These are phyloP conservation scores for Astragalus membranaceus DNA, from an alignment of 306 rosid species.

Conservation along the genomic window DNA sequence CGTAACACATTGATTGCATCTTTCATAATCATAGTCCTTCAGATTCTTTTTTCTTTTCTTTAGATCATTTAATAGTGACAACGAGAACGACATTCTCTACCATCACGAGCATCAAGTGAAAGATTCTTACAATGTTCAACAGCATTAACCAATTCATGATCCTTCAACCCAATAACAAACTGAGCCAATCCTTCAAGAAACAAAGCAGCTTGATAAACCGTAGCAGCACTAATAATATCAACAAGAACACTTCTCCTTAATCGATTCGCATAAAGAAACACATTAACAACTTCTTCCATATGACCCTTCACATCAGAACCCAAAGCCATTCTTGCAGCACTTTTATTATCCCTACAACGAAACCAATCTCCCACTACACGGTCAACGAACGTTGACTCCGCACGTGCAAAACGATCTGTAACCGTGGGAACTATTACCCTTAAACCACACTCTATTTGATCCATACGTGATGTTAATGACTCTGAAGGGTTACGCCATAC, in stretches of 20 bases:
- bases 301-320: constrained; percentile 34
- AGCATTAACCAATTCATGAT: constrained; percentile 31
- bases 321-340: constrained; percentile 17
- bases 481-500: constrained; percentile 48
- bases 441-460: constrained; percentile 54
- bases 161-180: constrained; percentile 52
- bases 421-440: constrained; percentile 53
- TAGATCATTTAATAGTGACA: neutral
- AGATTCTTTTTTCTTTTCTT: too few species aligned
- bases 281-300: constrained; percentile 52
- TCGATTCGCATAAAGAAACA: constrained; percentile 58
- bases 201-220: constrained; percentile 46
- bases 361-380: constrained; percentile 37
- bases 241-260: constrained; percentile 52
- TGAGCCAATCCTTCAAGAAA: constrained; percentile 65
- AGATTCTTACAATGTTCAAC: constrained; percentile 26
- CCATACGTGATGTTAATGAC: constrained; percentile 26
- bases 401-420: constrained; percentile 25
- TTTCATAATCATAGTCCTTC: too few species aligned
- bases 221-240: constrained; percentile 44
- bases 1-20: too few species aligned
- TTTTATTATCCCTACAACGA: constrained; percentile 19
- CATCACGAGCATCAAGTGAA: neutral
- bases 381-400: constrained; percentile 38
- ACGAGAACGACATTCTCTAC: neutral